Evolutionary conservation across 148 eudicot genomes (phyloP).

Genomic region (Chenopodium album): DNA sequence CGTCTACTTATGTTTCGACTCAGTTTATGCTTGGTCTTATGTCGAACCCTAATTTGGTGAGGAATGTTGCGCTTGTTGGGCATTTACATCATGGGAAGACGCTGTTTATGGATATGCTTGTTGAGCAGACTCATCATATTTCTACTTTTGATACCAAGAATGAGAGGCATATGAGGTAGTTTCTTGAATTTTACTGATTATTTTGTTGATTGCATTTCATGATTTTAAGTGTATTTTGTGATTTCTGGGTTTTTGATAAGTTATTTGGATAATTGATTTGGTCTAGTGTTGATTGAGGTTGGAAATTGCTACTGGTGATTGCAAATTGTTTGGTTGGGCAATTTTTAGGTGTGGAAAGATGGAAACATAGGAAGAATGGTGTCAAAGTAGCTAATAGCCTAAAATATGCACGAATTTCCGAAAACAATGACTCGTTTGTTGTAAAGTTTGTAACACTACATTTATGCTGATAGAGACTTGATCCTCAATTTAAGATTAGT

Average conservation of each 20-base stretch:
- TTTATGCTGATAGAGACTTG: not conserved
- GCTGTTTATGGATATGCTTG: conserved; percentile 91
- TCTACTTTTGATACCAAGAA: conserved; percentile 87
- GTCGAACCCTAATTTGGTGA: conserved; percentile 84
- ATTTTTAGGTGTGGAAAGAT: not conserved
- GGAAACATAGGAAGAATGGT: not conserved
- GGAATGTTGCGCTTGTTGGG: conserved; percentile 93
- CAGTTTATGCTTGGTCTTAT: conserved; percentile 83
- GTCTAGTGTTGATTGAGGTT: not conserved
- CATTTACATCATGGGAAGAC: conserved; percentile 90
- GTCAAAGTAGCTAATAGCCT: not conserved
- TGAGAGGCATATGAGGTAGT: conserved; percentile 87
- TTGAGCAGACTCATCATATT: conserved; percentile 88
- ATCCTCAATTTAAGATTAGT: not conserved
- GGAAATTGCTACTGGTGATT: not conserved
- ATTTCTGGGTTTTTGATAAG: not conserved
- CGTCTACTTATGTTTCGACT: conserved; percentile 95
- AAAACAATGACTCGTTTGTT: not conserved
- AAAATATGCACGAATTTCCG: not conserved
- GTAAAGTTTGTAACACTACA: not conserved
- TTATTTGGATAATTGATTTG: not conserved
- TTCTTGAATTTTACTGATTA: not conserved
- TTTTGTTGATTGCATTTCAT: not conserved
- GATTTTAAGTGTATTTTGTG: not conserved
- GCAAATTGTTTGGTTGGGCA: not conserved